Percentiles rank a stretch among this genome's conserved stretches.
phyloP scores from a whole-genome alignment of 345 rosid genomes.

The Gossypium herbaceum region DNA sequence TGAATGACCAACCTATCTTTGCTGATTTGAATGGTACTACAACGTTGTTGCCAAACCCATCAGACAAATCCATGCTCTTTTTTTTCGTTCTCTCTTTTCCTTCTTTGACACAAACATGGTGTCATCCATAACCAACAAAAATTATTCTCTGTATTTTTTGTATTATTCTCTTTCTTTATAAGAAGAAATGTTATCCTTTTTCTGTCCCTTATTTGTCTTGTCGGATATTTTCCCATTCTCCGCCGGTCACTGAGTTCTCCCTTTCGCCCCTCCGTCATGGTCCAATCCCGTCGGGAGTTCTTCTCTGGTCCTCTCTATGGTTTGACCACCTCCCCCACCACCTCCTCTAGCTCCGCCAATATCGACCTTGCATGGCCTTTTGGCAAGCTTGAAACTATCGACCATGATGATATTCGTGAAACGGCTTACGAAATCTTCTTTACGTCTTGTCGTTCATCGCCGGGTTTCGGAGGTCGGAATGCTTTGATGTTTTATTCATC shows the following conservation, averaged over 20 bases:
- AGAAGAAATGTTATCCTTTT: constrained; percentile 33
- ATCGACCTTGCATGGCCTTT: constrained; percentile 77
- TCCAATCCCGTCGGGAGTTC: constrained; percentile 46
- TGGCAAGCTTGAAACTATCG: constrained; percentile 48
- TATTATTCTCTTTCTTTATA: constrained; percentile 15
- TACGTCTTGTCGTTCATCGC: constrained; percentile 81
- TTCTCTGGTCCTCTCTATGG: constrained; percentile 41
- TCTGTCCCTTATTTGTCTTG: constrained; percentile 35
- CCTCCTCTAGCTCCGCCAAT: constrained; percentile 9
- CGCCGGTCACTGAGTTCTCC: constrained; percentile 12
- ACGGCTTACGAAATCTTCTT: constrained; percentile 92
- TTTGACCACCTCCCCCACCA: constrained; percentile 6
- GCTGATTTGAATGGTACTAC: background rate
- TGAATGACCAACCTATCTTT: background rate
- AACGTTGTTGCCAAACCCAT: background rate
- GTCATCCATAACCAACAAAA: constrained; percentile 23
- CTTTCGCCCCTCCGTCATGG: constrained; percentile 28
- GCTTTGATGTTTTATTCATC: constrained; percentile 57
- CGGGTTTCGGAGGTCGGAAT: constrained; percentile 75
- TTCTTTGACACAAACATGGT: constrained; percentile 27
- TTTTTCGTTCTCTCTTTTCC: constrained; percentile 16
- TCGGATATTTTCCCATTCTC: constrained; percentile 26
- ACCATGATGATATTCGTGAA: constrained; percentile 67
- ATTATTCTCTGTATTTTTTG: background rate
- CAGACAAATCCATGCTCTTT: background rate